Evolutionary conservation across 169 alveolate genomes (phyloP).

Genomic region (Plasmodium inui): DNA sequence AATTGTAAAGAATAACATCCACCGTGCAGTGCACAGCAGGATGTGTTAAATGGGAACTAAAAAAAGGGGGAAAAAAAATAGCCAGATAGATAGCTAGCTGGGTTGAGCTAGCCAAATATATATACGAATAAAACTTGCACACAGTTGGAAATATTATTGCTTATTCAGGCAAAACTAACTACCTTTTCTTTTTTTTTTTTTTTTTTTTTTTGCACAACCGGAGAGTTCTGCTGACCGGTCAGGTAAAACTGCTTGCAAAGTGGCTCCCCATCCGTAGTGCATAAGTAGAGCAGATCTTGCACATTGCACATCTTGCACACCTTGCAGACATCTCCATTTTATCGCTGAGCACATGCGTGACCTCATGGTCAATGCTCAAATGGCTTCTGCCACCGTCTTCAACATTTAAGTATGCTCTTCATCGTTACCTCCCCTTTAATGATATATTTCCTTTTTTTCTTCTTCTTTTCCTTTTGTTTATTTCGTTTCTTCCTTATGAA

Average conservation of each 20-base stretch:
- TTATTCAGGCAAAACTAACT: not conserved
- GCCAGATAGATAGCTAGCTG: not conserved
- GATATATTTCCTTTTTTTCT: not conserved
- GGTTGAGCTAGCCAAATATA: conserved; percentile 11
- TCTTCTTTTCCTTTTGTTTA: not conserved
- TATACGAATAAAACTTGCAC: not conserved
- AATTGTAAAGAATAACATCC: not conserved
- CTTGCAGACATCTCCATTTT: not conserved
- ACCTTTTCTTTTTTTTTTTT: not conserved
- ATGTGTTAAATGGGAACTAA: not conserved
- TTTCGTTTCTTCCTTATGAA: not conserved
- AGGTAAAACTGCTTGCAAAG: not conserved
- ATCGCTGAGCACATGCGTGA: not conserved
- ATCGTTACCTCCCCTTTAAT: not conserved
- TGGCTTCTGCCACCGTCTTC: not conserved
- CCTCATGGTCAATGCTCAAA: not conserved
- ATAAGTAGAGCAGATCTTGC: not conserved
- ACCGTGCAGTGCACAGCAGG: not conserved
- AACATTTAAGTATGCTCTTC: not conserved
- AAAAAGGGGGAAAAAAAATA: conserved; percentile 5
- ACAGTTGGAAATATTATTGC: not conserved
- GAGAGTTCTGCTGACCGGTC: not conserved
- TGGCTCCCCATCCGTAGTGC: not conserved
- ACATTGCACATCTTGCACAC: no score
- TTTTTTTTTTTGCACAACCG: not conserved